Base-by-base conservation (phyloP, 192 early-diverging fungal genomes). In the Powellomyces hirtus region DNA sequence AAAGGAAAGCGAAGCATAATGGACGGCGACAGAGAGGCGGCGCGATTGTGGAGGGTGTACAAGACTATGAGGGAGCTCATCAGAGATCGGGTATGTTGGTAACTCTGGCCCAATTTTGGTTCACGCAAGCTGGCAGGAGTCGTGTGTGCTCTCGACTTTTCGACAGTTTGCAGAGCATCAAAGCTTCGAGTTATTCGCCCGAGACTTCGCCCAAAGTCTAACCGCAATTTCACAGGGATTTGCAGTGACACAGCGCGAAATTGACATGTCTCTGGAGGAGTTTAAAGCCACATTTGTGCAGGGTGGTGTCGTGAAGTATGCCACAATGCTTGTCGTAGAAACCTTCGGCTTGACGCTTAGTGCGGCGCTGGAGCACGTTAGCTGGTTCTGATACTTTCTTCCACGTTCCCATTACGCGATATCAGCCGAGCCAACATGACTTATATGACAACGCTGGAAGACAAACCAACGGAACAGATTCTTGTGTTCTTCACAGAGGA, bases 401-500 rank as follows among this genome's bases (percentile, higher is more conserved):
- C n/a, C n/a, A n/a, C 33, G 33, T 4, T 34, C 4, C n/a, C 18
- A 45, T 27, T 2, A 18, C 26, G 33, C 33, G 30, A 24, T 36
- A 4, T 38, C 68, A 90, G 90, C 65, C 90, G 92, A 30, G 81
- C 84, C 18, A 76, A 77, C 3, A 82, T 97, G 77, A 93, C 89
- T 22, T 94, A 95, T 77, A 81, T 92, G 34, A 91, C 96, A 31
- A 86, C 91, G 64, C 90, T 89, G 70, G 83, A 88, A 66, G 84
- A 89, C 66, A 88, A 92, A 72, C 88, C 89, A 4, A 84, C 83
- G 34, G 92, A 92, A 61, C 90, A 92, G 68, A 83, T 95, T 68
- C 84, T 96, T 35, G 90, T 95, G 7, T 94, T 94, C 70, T 97
- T 98, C 83, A 90, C 94, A 10, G 92, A 94, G 36, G 92, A 91